Evolutionary conservation across 129 eudicot genomes (phyloP).

Genomic region (Arctium lappa): DNA sequence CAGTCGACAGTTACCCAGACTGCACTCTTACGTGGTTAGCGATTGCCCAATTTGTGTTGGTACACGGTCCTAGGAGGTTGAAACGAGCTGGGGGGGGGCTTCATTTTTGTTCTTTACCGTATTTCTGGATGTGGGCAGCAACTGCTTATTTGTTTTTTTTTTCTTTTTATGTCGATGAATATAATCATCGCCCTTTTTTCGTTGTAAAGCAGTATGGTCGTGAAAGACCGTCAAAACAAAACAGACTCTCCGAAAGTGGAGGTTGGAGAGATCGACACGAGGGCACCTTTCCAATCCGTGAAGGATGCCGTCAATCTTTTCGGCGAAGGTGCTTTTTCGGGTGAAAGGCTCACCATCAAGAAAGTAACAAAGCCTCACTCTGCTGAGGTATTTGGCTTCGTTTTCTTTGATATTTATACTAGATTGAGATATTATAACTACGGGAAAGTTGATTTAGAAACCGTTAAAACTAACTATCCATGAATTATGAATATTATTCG

Average conservation of each 20-base stretch:
- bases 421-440: not conserved
- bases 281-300: constrained; percentile 96
- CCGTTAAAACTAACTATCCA: not conserved
- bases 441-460: not conserved
- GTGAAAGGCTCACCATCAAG: constrained; percentile 62
- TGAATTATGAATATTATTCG: not conserved
- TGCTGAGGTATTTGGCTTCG: constrained; percentile 64
- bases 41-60: too few species aligned
- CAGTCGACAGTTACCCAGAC: too few species aligned
- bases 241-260: constrained; percentile 67
- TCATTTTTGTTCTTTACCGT: not conserved
- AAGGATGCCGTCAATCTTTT: constrained; percentile 95
- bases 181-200: not conserved
- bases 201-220: constrained; percentile 44
- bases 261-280: constrained; percentile 93
- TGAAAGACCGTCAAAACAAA: constrained; percentile 55
- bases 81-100: too few species aligned
- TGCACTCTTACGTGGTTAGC: too few species aligned
- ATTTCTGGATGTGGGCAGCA: not conserved
- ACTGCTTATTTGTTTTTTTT: not conserved
- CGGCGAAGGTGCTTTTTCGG: constrained; percentile 86
- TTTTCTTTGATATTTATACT: not conserved
- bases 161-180: not conserved
- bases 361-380: constrained; percentile 64
- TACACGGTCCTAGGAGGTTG: too few species aligned